Evolutionary conservation across 176 grass and related monocot genomes (phyloP), one percentile per base, ranked within the genome.

Genomic region (Avena eriantha): DNA sequence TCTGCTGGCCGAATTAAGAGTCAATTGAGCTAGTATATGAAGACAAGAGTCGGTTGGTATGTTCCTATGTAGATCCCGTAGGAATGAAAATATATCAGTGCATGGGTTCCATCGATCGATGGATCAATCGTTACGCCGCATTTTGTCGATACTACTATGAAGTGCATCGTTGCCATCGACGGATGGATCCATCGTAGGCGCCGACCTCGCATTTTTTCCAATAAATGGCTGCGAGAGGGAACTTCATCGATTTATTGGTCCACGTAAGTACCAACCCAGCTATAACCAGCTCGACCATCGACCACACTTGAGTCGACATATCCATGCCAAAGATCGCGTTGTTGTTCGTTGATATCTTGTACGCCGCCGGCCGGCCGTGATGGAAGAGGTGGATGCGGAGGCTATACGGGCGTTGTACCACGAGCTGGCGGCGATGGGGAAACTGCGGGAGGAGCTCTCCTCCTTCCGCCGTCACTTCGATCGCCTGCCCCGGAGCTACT

Each of bases 401-500:
- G 24, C 48, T 6, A 10, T 76, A 29, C 73, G 73, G 23, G 26
- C 17, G 47, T 53, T 53, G 73, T 16, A 76, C 73, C 47, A 76
- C 47, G 24, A 24, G 24, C 48, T 76, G 73, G 48, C 19, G 15
- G 73, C 1, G 24, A 53, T 10, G 23, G 73, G 73, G 14, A 51
- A 76, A 11, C 47, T 50, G 24, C 73, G 26, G 8, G 73, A 76
- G 73, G 47, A 26, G 73, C 48, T 76, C 48, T 53, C 73, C 47
- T 5, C 48, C 73, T 76, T 76, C 73, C 16, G 47, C 73, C 23
- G 16, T 0, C 73, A 76, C 73, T 76, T 76, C 18, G 47, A 76
- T 53, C 73, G 73, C 23, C 24, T 76, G 24, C 47, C 73, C 23
- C 3, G 14, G 73, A 76, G 73, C 73, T 76, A 76, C 48, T 11